Base-by-base conservation (phyloP, 768 basidiomycete species). In the Lactarius pseudohatsudake region DNA sequence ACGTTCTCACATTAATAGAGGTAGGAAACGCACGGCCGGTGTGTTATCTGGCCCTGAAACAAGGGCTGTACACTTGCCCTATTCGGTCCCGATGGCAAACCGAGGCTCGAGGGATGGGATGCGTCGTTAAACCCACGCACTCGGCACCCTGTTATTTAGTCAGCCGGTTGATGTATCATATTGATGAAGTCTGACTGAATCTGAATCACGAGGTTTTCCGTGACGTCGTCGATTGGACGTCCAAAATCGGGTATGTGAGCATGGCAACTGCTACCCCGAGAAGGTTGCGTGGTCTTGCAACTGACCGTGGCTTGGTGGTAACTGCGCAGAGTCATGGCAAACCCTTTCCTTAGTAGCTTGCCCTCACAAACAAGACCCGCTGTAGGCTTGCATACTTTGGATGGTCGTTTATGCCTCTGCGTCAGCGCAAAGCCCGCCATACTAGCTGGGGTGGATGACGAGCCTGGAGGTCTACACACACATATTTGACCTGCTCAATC, bases 321-420 rank as follows among this genome's bases (percentile, higher is more conserved):
- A 45, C 65, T 54, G 57, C 50, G 61, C 38, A 54, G 61, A 62
- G 22, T 58, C 65, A 50, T 26, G 61, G 38, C 47, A 54, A 41
- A 20, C 43, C 15, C 45, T 41, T 58, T 57, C 55, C 50, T 54
- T 50, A 62, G 41, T 60, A 34, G 30, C 30, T 57, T 50, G 18
- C 30, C 20, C n/a, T 41, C 26, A 18, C 13, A 36, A 38, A 61
- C 26, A 62, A 57, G 10, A 18, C 22, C 41, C 16, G 22, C 54
- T 15, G 34, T 30, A 9, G 43, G 8, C 22, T 45, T 45, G 6
- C 55, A 53, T 53, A 11, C 50, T 53, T 61, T 28, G 36, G 28
- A 28, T 36, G 13, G 36, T 30, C 59, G 13, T 32, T 45, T 50
- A 28, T 47, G 34, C 55, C 15, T 47, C 26, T 61, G 53, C 54